A percentile compares a stretch with the other conserved stretches of the same genome.
These are phyloP conservation scores for Plantago major DNA, from an alignment of 257 asterid species.

Conservation along the genomic window DNA sequence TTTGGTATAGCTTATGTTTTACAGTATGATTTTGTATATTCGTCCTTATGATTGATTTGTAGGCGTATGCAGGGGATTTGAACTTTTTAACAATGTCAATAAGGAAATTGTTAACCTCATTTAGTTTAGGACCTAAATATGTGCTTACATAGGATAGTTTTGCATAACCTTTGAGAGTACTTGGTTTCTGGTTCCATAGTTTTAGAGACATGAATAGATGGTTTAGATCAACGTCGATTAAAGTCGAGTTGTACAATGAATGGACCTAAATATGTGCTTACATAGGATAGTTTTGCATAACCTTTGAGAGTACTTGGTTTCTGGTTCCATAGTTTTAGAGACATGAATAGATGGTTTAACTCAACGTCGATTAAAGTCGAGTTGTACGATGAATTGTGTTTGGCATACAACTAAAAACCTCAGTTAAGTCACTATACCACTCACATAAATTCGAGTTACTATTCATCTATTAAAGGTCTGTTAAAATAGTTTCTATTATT, in stretches of 20 bases:
- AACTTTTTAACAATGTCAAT: not conserved
- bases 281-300: constrained; percentile 2
- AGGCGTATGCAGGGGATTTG: not conserved
- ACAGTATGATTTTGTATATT: not conserved
- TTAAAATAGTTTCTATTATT: no score
- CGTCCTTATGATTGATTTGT: constrained; percentile 8
- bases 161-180: not conserved
- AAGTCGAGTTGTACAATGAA: no score
- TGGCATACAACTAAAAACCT: no score
- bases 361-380: no score
- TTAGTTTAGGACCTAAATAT: constrained; percentile 7
- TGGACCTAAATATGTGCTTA: constrained; percentile 9
- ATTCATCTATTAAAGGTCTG: no score
- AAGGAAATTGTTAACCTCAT: not conserved
- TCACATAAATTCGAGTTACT: no score
- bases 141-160: constrained; percentile 4
- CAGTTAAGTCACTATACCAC: no score
- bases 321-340: no score
- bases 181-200: no score
- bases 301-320: not conserved
- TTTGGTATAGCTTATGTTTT: constrained; percentile 1
- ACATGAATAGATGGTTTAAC: not conserved
- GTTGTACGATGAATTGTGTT: not conserved
- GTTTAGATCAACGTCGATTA: not conserved
- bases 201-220: not conserved